Base-by-base conservation (phyloP, 139 green algal genomes). In the Chlorella vulgaris region DNA sequence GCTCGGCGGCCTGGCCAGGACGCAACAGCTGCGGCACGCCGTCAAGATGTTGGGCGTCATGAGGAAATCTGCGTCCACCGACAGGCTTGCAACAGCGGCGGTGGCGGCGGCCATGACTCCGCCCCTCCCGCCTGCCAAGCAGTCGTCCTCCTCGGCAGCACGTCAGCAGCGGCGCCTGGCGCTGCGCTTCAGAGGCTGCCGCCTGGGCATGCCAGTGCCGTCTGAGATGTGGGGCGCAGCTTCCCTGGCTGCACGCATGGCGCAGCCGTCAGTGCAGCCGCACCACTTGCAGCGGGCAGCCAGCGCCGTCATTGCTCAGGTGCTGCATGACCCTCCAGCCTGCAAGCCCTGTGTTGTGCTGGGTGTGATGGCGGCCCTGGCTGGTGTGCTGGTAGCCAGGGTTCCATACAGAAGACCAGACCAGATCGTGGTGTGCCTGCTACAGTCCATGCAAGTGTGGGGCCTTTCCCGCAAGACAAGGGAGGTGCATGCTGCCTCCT, bases 211-310 rank as follows among this genome's bases (percentile, higher is more conserved):
- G 39, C 29, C 22, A 1, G 42, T 86, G 10, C 82, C 82, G 38
- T 61, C 33, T 43, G 82, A 86, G 71, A 74, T 86, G 69, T 86
- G 82, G 82, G 82, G 82, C 0, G 82, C 74, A 1, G 50, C 82
- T 1, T 58, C 74, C 5, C 50, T 86, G 42, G 74, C 82, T 2
- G 38, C 71, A 0, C 76, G 80, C 35, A 40, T 86, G 58, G 39
- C 58, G 28, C 74, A 70, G 71, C 50, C 50, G 24, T 35, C 43
- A 28, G 2, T 38, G 35, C 22, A 26, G 35, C 53, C 70, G n/a
- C n/a, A n/a, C 0, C 73, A 51, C 7, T 39, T 71, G 36, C 74
- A 39, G 39, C 74, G 55, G 24, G n/a, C 51, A 5, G 74, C 73
- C 22, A 51, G 55, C 55, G 62, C 55, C 28, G 39, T 80, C 15